These are phyloP conservation scores for Paracoccidioides lutzii DNA, from an alignment of 2,329 filamentous ascomycete species.

Conservation along the genomic window DNA sequence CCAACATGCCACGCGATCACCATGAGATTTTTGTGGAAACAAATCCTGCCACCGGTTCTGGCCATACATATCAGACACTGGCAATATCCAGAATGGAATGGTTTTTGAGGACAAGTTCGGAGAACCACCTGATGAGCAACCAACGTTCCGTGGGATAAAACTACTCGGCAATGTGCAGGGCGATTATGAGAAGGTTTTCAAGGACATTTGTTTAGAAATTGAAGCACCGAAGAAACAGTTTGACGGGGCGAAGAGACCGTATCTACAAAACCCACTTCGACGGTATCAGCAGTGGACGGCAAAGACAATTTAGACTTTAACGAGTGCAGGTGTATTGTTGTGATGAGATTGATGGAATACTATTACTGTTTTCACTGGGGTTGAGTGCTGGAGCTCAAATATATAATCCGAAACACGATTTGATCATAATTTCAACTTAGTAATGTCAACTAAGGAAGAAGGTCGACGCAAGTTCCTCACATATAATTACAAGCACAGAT, in stretches of 20 bases:
- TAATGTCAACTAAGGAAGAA: neutral
- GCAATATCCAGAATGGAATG: slow-evolving; percentile 22
- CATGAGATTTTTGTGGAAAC: slow-evolving; percentile 17
- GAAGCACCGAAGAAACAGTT: slow-evolving; percentile 3
- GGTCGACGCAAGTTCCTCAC: too few species aligned
- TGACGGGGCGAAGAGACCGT: neutral
- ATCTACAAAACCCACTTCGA: neutral
- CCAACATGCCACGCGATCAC: slow-evolving; percentile 16
- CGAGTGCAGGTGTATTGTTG: neutral
- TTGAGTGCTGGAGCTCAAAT: neutral
- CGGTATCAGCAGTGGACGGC: neutral
- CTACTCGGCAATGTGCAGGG: slow-evolving; percentile 13
- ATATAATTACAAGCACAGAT: too few species aligned
- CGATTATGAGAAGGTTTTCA: neutral
- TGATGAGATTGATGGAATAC: neutral
- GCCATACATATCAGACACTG: slow-evolving; percentile 18
- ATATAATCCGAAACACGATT: neutral
- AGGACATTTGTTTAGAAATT: neutral
- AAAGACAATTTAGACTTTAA: neutral
- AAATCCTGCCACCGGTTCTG: slow-evolving; percentile 8
- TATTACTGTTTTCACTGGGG: neutral
- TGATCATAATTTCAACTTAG: neutral
- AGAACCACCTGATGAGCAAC: slow-evolving; percentile 12
- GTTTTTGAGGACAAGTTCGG: slow-evolving; percentile 12
- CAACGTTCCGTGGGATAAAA: slow-evolving; percentile 9